Base-by-base conservation (phyloP, 805 yeast species). In the Candida fluviatilis region DNA sequence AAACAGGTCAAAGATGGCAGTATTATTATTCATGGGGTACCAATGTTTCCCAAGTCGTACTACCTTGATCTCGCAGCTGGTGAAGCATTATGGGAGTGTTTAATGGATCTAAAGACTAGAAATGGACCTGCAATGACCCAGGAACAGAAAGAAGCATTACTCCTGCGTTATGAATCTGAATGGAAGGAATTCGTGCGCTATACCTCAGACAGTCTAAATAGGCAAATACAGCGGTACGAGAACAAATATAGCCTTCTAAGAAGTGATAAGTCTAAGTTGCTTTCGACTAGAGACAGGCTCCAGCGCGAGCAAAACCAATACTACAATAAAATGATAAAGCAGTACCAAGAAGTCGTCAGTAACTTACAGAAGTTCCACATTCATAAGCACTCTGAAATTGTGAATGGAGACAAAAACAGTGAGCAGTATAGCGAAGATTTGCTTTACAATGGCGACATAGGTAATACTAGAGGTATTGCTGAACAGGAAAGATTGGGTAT, bases 61-160 rank as follows among this genome's bases (percentile, higher is more conserved):
- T 55, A 67, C 42, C 52, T 54, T 30, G 34, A 49, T 15, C 43
- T 54, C 31, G 61, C 56, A 5, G 39, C 35, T 10, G 46, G 46
- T 11, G 73, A 68, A 45, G 70, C 64, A 0, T 26, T 45, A 3
- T 67, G 69, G 70, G 73, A 68, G 43, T 47, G 37, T 33, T 34
- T 54, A 2, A 21, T 64, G 31, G 52, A 50, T 4, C 15, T 34
- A 8, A 39, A 40, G 15, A 18, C 26, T 7, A 14, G 29, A 26
- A 26, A 26, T 5, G 15, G 5, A 8, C 6, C 29, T 12, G 15
- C 15, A 10, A 23, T 8, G 25, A 8, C 25, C 11, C 7, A 23
- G 10, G 25, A 23, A 23, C 7, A 23, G 11, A 8, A 8, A 11
- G 11, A 23, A 8, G 25, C 25, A 7, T 8, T 23, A 11, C n/a